Percentiles rank a stretch among this genome's conserved stretches.
Conservation (phyloP, 2,329 filamentous ascomycete species). For the Domatiomyces globalis region DNA sequence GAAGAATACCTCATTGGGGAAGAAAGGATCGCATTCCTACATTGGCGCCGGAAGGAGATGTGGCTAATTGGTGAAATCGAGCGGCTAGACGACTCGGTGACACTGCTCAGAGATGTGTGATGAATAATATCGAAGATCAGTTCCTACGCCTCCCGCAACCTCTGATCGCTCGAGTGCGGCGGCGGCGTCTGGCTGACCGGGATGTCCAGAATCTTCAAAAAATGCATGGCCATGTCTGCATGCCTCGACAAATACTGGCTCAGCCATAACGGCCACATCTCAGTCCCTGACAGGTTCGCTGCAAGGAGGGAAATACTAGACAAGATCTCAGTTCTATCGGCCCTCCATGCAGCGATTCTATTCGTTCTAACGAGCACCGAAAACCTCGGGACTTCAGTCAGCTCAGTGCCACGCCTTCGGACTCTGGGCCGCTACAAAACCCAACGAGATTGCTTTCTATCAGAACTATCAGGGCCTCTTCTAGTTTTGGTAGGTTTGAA, state of each 20-base stretch:
- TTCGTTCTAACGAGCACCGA: neutral
- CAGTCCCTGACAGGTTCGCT: neutral
- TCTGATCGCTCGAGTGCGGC: neutral
- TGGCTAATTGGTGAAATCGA: constrained; percentile 65
- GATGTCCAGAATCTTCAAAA: neutral
- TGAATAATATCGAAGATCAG: neutral
- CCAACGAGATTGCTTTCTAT: neutral
- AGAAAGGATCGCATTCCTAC: constrained; percentile 56
- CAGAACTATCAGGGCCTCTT: neutral
- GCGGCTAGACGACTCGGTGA: constrained; percentile 71
- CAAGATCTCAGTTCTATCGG: neutral
- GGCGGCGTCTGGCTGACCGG: neutral
- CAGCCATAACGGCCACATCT: neutral
- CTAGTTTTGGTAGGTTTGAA: neutral
- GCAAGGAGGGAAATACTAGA: neutral
- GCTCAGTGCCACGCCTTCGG: neutral
- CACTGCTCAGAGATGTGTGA: constrained; percentile 65
- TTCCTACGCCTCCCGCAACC: neutral
- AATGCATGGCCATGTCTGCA: neutral
- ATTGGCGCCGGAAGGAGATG: constrained; percentile 48
- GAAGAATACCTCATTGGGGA: constrained; percentile 62
- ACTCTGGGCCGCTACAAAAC: neutral
- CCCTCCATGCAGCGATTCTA: too few relatives aligned
- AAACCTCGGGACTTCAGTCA: constrained; percentile 6
- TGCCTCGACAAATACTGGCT: neutral